Evolutionary conservation across 164 flowering plant species (phyloP).

Genomic region (Tinospora cordifolia): DNA sequence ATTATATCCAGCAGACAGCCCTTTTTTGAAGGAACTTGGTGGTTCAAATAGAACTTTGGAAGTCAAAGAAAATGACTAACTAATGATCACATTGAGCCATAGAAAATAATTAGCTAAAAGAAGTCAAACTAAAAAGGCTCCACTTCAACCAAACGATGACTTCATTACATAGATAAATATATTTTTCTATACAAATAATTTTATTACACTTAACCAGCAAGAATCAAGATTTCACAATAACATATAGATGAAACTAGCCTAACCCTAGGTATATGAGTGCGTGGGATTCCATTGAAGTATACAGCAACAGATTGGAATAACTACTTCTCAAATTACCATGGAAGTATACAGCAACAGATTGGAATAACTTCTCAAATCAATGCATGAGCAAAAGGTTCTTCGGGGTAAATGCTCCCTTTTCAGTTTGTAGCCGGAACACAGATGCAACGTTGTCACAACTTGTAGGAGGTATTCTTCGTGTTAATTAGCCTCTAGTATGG

Average conservation of each 20-base stretch:
- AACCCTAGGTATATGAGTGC: background rate
- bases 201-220: slow-evolving; percentile 1
- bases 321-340: background rate
- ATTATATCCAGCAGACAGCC: too few relatives aligned
- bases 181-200: background rate
- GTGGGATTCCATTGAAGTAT: background rate
- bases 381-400: background rate
- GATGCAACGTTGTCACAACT: too few relatives aligned
- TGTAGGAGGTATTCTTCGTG: background rate
- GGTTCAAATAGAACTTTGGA: too few relatives aligned
- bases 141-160: background rate
- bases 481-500: background rate
- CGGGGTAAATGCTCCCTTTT: background rate
- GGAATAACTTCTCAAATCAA: background rate
- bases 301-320: background rate
- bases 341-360: background rate
- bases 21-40: too few relatives aligned
- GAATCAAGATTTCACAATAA: background rate
- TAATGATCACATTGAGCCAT: too few relatives aligned
- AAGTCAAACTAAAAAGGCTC: background rate
- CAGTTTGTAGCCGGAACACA: background rate
- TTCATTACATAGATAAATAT: background rate
- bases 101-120: too few relatives aligned
- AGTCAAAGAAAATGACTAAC: too few relatives aligned
- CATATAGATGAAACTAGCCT: background rate